Evolutionary conservation across 495 filamentous ascomycete species (phyloP).

Genomic region (Talaromyces trachyspermus): DNA sequence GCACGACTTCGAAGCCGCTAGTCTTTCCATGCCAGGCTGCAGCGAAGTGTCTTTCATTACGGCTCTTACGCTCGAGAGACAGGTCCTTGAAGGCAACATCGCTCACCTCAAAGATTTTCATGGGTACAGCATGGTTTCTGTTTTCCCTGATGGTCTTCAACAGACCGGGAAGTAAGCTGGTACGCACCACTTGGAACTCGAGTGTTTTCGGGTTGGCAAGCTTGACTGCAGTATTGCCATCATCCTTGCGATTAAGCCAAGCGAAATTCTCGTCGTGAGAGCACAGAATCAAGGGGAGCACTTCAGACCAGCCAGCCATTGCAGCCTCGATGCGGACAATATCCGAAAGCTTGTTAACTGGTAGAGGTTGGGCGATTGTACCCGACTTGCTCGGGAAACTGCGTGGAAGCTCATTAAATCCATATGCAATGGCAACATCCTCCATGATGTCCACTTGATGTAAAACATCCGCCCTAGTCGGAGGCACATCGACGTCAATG

Average conservation of each 20-base stretch:
- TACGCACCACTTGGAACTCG: constrained; percentile 95
- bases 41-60: constrained; percentile 91
- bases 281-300: constrained; percentile 93
- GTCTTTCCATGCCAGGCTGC: constrained; percentile 93
- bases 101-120: constrained; percentile 88
- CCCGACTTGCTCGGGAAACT: constrained; percentile 74
- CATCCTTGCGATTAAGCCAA: constrained; percentile 88
- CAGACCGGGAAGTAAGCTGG: constrained; percentile 78
- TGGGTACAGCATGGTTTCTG: constrained; percentile 78
- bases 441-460: constrained; percentile 99
- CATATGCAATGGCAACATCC: constrained; percentile 90
- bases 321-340: constrained; percentile 86
- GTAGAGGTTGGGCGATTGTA: constrained; percentile 78
- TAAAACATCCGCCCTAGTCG: constrained; percentile 87
- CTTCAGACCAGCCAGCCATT: constrained; percentile 94
- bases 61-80: constrained; percentile 66
- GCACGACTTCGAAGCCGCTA: constrained; percentile 93
- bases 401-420: constrained; percentile 88
- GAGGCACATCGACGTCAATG: constrained; percentile 74
- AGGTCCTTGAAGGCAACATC: constrained; percentile 88
- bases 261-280: constrained; percentile 98
- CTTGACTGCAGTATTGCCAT: constrained; percentile 76
- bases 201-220: constrained; percentile 93
- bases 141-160: constrained; percentile 96
- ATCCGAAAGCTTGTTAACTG: constrained; percentile 89